Evolutionary conservation across 2,329 filamentous ascomycete genomes (phyloP).

Genomic region (Dendryphion nanum): DNA sequence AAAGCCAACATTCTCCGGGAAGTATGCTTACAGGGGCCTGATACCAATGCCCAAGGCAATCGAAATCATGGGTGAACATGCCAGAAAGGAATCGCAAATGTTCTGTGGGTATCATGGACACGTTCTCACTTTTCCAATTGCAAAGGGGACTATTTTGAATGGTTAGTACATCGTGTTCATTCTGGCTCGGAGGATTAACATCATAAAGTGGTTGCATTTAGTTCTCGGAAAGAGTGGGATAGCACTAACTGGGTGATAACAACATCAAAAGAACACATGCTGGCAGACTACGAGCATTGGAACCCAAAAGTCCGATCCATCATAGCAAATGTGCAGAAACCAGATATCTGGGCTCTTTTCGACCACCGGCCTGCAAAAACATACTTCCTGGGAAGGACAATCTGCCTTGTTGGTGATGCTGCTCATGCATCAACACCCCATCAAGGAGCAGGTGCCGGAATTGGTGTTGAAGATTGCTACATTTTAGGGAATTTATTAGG

Average conservation of each 20-base stretch:
- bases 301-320: slow-evolving; percentile 15
- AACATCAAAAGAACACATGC: slow-evolving; percentile 25
- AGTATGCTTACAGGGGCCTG: slow-evolving; percentile 62
- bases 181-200: background rate
- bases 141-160: slow-evolving; percentile 56
- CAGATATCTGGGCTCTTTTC: slow-evolving; percentile 48
- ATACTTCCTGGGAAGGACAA: slow-evolving; percentile 34
- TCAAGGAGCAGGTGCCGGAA: slow-evolving; percentile 55
- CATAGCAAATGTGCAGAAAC: slow-evolving; percentile 39
- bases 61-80: slow-evolving; percentile 48
- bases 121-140: slow-evolving; percentile 61
- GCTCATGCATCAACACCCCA: slow-evolving; percentile 56
- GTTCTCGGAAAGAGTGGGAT: slow-evolving; percentile 18
- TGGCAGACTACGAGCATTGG: slow-evolving; percentile 25
- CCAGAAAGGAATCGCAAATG: slow-evolving; percentile 53
- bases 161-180: slow-evolving; percentile 18
- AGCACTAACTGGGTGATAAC: slow-evolving; percentile 25
- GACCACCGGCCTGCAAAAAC: slow-evolving; percentile 45
- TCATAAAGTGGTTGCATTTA: slow-evolving; percentile 25
- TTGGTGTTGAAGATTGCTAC: slow-evolving; percentile 56
- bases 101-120: slow-evolving; percentile 59
- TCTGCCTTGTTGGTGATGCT: slow-evolving; percentile 55
- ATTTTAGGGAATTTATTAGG: slow-evolving; percentile 43
- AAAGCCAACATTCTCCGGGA: slow-evolving; percentile 53
- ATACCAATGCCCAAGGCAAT: slow-evolving; percentile 58